Conservation (phyloP, 441 rosid genomes). For the Syzygium malaccense region DNA sequence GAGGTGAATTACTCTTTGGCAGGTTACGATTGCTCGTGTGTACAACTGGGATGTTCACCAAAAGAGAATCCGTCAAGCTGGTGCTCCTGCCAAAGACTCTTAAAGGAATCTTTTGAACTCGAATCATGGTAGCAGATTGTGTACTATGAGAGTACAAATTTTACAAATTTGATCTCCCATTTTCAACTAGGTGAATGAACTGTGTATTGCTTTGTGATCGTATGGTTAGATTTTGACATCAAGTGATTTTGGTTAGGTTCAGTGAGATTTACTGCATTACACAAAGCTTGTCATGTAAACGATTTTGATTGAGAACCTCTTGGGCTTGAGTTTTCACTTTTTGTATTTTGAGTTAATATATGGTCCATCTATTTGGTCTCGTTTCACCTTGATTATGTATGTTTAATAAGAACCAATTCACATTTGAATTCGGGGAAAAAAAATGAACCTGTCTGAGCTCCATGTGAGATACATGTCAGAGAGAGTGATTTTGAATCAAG, state of each 20-base stretch:
- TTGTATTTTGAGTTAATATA: neutral
- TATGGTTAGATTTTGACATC: neutral
- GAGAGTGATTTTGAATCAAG: neutral
- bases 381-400: neutral
- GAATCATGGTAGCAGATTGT: neutral
- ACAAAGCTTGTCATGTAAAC: neutral
- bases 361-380: neutral
- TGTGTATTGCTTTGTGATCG: neutral
- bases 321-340: neutral
- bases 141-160: neutral
- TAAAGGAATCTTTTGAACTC: neutral
- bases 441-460: neutral
- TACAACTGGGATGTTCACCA: slow-evolving; percentile 96
- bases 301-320: neutral
- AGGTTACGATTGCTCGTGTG: slow-evolving; percentile 85
- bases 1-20: slow-evolving; percentile 1
- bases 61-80: slow-evolving; percentile 55
- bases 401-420: neutral
- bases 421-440: neutral
- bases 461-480: neutral
- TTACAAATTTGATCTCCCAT: neutral
- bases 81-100: slow-evolving; percentile 31
- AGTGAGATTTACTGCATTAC: neutral
- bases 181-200: neutral
- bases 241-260: neutral